A percentile compares a stretch with the other conserved stretches of the same genome.
phyloP scores from a whole-genome alignment of 371 early-diverging fungal genomes.

The Zychaea mexicana region DNA sequence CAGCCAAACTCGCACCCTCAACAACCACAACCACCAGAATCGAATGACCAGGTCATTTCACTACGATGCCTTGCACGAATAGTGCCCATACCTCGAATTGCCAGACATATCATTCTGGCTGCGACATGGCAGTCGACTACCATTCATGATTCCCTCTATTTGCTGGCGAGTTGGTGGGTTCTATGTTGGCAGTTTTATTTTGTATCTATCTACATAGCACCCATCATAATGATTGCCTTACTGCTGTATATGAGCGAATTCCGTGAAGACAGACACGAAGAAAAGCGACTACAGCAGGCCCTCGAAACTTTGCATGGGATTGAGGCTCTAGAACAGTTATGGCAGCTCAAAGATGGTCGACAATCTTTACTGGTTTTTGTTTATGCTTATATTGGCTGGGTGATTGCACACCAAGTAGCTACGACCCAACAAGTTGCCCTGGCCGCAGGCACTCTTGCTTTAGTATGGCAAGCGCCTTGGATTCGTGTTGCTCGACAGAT shows the following conservation, averaged over 20 bases:
- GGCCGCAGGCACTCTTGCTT: conserved; percentile 6
- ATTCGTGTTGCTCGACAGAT: background rate
- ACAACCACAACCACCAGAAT: background rate
- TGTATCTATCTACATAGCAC: background rate
- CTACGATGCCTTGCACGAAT: background rate
- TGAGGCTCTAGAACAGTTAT: conserved; percentile 6
- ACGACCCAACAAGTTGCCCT: conserved; percentile 9
- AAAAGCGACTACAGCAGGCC: conserved; percentile 10
- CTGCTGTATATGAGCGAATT: background rate
- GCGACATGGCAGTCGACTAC: background rate
- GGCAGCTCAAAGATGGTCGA: conserved; percentile 3
- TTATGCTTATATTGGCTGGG: conserved; percentile 13
- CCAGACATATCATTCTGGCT: background rate
- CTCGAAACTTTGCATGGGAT: conserved; percentile 12
- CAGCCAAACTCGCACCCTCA: too few relatives aligned
- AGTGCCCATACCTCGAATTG: background rate
- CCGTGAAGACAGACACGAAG: background rate
- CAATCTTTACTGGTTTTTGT: background rate
- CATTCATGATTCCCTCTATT: background rate
- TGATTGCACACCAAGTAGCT: conserved; percentile 10
- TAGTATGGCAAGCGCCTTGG: conserved; percentile 7
- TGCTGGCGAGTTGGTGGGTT: background rate
- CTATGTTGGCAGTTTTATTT: background rate
- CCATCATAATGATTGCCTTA: background rate
- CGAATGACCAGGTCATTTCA: background rate